Evolutionary conservation across 768 basidiomycete genomes (phyloP).

Genomic region (Candolleomyces eurysporus): DNA sequence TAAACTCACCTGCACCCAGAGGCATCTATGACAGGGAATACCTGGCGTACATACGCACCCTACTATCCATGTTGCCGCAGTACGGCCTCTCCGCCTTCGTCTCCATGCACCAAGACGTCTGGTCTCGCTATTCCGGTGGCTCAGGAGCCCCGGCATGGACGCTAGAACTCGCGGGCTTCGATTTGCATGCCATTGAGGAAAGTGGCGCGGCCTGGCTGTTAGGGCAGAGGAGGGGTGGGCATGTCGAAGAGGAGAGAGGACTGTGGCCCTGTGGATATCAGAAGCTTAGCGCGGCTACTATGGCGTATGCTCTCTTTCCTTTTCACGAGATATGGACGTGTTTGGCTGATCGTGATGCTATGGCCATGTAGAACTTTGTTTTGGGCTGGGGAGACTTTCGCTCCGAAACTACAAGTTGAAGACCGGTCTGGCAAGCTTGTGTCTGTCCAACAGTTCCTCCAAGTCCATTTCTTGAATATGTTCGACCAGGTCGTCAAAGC

Average conservation of each 20-base stretch:
- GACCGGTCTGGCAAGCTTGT: constrained; percentile 35
- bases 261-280: constrained; percentile 94
- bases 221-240: constrained; percentile 75
- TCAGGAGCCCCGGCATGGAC: constrained; percentile 99
- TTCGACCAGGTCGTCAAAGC: constrained; percentile 65
- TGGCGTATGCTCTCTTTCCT: constrained; percentile 66
- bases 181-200: constrained; percentile 74
- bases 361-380: constrained; percentile 69
- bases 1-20: constrained; percentile 35
- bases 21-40: constrained; percentile 86
- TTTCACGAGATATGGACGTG: neutral
- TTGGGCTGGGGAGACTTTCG: constrained; percentile 88
- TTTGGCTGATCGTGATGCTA: constrained; percentile 1
- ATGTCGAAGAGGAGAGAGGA: constrained; percentile 75
- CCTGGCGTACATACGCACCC: constrained; percentile 67
- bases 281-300: constrained; percentile 89
- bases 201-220: constrained; percentile 85
- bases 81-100: constrained; percentile 77
- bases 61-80: constrained; percentile 68
- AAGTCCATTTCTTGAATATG: constrained; percentile 77
- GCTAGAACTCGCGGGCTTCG: constrained; percentile 81
- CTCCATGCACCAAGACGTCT: constrained; percentile 91
- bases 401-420: constrained; percentile 66
- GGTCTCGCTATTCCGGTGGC: constrained; percentile 92
- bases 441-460: constrained; percentile 79